These are phyloP conservation scores for Lunasporangiospora selenospora DNA, from an alignment of 192 early-diverging fungal species.

Conservation along the genomic window DNA sequence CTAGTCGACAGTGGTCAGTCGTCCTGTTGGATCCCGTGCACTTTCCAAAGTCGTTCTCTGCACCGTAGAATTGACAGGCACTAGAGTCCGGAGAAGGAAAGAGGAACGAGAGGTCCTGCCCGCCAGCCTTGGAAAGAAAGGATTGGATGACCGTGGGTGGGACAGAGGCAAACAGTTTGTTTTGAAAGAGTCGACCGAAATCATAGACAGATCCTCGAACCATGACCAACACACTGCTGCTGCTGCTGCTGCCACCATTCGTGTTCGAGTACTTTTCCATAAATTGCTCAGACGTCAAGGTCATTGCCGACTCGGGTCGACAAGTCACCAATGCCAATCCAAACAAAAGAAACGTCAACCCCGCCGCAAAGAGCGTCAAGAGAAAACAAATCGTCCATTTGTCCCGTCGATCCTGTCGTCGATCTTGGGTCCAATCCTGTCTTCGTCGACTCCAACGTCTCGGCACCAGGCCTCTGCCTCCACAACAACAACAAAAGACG, in stretches of 20 bases:
- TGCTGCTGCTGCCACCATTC: no score
- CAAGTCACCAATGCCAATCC: conserved; percentile 58
- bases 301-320: not conserved
- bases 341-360: conserved; percentile 83
- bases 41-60: conserved; percentile 11
- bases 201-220: conserved; percentile 21
- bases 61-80: conserved; percentile 13
- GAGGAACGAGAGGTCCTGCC: conserved; percentile 3
- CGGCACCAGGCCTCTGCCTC: conserved; percentile 2
- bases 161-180: no score
- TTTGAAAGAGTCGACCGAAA: not conserved
- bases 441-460: conserved; percentile 18
- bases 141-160: no score
- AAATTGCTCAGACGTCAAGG: conserved; percentile 7
- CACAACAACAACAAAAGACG: no score
- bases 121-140: no score
- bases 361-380: conserved; percentile 65
- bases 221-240: not conserved
- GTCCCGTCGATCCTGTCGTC: conserved; percentile 86
- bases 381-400: conserved; percentile 83
- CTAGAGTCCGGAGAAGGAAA: conserved; percentile 8
- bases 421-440: no score
- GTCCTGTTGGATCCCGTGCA: conserved; percentile 1
- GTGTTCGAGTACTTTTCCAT: conserved; percentile 2
- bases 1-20: conserved; percentile 7